Evolutionary conservation across 495 filamentous ascomycete species (phyloP).

Genomic region (Aspergillus saccharolyticus): DNA sequence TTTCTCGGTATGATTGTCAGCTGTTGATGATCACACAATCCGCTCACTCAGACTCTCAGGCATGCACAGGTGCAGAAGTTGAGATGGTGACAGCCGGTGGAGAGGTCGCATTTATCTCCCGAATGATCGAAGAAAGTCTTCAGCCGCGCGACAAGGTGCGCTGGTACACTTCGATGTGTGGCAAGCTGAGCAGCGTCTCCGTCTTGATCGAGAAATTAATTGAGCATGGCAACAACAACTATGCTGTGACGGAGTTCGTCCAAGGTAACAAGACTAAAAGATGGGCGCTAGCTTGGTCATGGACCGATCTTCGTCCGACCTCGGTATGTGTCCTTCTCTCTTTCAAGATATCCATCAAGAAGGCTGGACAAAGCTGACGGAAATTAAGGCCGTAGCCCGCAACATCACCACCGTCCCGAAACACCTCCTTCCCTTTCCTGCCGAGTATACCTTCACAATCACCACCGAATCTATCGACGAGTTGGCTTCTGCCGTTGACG

Average conservation of each 20-base stretch:
- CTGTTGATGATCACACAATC: not conserved
- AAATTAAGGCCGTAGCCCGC: slow-evolving; percentile 47
- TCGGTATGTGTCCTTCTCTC: slow-evolving; percentile 36
- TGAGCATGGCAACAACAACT: slow-evolving; percentile 62
- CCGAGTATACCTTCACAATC: slow-evolving; percentile 49
- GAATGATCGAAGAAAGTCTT: slow-evolving; percentile 72
- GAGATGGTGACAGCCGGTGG: slow-evolving; percentile 90
- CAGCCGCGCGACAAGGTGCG: slow-evolving; percentile 53
- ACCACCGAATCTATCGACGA: slow-evolving; percentile 22
- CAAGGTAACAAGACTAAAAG: slow-evolving; percentile 76
- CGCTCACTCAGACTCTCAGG: slow-evolving; percentile 22
- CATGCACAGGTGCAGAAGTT: slow-evolving; percentile 73
- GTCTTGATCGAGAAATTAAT: slow-evolving; percentile 57
- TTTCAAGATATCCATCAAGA: not conserved
- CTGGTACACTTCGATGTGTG: slow-evolving; percentile 93
- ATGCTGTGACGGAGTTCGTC: slow-evolving; percentile 73
- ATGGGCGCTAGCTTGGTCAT: slow-evolving; percentile 91
- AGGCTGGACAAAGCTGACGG: slow-evolving; percentile 3
- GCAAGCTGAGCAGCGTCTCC: slow-evolving; percentile 70
- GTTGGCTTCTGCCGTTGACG: slow-evolving; percentile 30
- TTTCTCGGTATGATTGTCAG: slow-evolving; percentile 45
- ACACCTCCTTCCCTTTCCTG: slow-evolving; percentile 55
- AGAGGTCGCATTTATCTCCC: slow-evolving; percentile 71
- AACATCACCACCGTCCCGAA: slow-evolving; percentile 52
- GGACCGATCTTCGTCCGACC: slow-evolving; percentile 59